Percentiles rank a stretch among this genome's conserved stretches.
Conservation (phyloP, 768 basidiomycete genomes). For the Tulasnella sp. region DNA sequence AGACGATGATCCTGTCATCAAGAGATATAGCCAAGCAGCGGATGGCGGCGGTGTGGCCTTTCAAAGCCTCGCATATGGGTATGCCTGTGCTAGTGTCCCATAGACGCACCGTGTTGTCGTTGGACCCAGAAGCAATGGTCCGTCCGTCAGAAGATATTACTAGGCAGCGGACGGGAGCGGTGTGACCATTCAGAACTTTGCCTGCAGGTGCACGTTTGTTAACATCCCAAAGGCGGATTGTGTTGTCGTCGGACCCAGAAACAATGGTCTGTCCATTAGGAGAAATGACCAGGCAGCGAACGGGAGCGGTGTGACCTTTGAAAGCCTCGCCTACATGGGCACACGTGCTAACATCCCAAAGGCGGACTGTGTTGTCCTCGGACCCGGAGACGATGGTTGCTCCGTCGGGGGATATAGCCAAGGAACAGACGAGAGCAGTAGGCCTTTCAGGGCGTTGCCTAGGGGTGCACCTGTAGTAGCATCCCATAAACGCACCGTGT, state of each 20-base stretch:
- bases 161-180: not conserved
- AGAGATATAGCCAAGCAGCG: slow-evolving; percentile 44
- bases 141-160: slow-evolving; percentile 5
- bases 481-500: slow-evolving; percentile 61
- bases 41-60: slow-evolving; percentile 90
- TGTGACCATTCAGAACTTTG: too few species aligned
- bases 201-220: too few species aligned
- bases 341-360: too few species aligned
- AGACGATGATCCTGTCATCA: slow-evolving; percentile 62
- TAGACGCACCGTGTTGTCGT: too few species aligned
- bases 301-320: too few species aligned
- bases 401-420: slow-evolving; percentile 6
- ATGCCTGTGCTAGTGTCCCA: too few species aligned
- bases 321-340: too few species aligned
- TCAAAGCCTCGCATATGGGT: slow-evolving; percentile 49
- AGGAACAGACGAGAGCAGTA: not conserved
- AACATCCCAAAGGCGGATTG: not conserved
- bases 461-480: slow-evolving; percentile 58
- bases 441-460: not conserved
- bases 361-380: not conserved
- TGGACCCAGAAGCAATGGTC: not conserved
- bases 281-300: not conserved
- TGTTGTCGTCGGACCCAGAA: not conserved
- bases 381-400: not conserved
- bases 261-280: not conserved